Conservation (phyloP, 106 monocot species). For the Dendrobium officinale region DNA sequence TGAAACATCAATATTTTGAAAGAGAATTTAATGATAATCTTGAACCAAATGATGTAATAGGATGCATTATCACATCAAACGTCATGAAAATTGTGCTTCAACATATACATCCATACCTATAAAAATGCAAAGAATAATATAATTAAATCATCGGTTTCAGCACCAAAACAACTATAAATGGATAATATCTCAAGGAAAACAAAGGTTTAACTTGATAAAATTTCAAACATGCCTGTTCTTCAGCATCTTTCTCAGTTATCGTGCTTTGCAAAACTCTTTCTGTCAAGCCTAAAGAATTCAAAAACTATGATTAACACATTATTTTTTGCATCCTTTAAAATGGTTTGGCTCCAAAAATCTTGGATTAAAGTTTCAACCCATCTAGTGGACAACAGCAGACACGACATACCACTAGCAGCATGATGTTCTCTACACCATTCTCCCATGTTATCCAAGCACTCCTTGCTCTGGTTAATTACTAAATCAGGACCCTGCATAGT, state of each 20-base stretch:
- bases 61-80: background rate
- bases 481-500: constrained; percentile 81
- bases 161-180: background rate
- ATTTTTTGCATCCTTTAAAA: background rate
- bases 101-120: background rate
- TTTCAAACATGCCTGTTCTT: constrained; percentile 56
- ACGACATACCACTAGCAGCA: constrained; percentile 65
- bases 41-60: background rate
- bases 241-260: constrained; percentile 66
- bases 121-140: background rate
- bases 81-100: background rate
- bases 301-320: background rate
- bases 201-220: background rate
- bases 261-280: constrained; percentile 69
- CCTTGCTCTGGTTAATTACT: constrained; percentile 76
- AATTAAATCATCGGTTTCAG: background rate
- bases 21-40: background rate
- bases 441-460: constrained; percentile 88
- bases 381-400: background rate
- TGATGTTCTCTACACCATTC: constrained; percentile 91
- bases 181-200: background rate
- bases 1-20: too few species aligned
- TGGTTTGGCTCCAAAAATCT: background rate
- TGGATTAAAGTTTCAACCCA: background rate
- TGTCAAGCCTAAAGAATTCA: constrained; percentile 56